Evolutionary conservation across 805 yeast species (phyloP), one percentile per base, ranked within the genome.

Genomic region (Lachancea dasiensis): DNA sequence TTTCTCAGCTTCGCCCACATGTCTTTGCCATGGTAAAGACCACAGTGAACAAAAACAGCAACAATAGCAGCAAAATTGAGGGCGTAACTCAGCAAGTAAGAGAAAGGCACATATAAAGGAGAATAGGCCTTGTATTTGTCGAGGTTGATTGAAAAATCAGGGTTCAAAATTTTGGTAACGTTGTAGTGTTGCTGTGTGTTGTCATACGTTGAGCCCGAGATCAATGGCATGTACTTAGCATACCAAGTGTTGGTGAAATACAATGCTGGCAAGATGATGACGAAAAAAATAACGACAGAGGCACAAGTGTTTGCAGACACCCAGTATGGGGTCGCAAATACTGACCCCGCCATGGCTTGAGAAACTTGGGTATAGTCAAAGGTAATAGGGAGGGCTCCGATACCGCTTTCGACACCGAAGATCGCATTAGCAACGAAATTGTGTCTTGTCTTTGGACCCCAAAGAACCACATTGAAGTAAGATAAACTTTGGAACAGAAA

Each of bases 1-100:
- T 67, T 64, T 32, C 51, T 51, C 2, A 73, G 59, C 34, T 60
- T 64, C n/a, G 53, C 57, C 61, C 67, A 56, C 49, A 81, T 69
- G 43, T 77, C 77, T 31, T 56, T 62, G 37, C 80, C 73, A 50
- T 78, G 81, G 62, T 73, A 79, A 19, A 79, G 61, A 8, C 58
- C 58, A 15, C 79, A 70, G 52, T 81, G 83, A 13, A 71, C 66
- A 37, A 81, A 62, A 5, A 80, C 73, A 3, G 84, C 75, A 21
- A 76, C 65, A 38, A 79, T 72, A 5, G 85, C 71, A 1, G 85
- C 87, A 61, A 79, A 74, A 34, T 68, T 70, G 58, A 64, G 67
- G 47, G 79, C 81, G 52, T 77, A 77, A 5, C 72, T 62, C 29
- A 77, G 52, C 27, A 77, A 67, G 47, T 73, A 76, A 2, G 79